Evolutionary conservation across 192 early-diverging fungal species (phyloP), one percentile per base, ranked within the genome.

Genomic region (Gryganskiella cystojenkinii): DNA sequence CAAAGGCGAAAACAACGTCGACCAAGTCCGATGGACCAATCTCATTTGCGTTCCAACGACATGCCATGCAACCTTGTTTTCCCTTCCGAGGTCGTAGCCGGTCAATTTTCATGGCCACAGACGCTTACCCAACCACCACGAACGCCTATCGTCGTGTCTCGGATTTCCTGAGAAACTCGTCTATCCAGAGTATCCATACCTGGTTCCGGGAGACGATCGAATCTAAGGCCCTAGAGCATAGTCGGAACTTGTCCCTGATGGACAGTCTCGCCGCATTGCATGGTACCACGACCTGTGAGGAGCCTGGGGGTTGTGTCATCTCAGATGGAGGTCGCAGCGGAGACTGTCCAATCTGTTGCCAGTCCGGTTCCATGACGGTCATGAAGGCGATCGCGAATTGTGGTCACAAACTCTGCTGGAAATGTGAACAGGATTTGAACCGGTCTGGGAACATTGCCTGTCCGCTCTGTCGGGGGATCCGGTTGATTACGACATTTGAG

Each of bases 311-410:
- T n/a, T n/a, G n/a, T n/a, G n/a, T n/a, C n/a, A n/a, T n/a, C n/a
- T n/a, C n/a, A n/a, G n/a, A n/a, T n/a, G n/a, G n/a, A n/a, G n/a
- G n/a, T n/a, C n/a, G n/a, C n/a, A n/a, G 47, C 22, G 10, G 31
- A 46, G 42, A 44, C 15, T 78, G 73, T 27, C 61, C 73, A 45
- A 68, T 78, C 27, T 78, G 73, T 24, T 78, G 55, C 42, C 43
- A 45, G 17, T 24, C 51, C 2, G 42, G 45, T 15, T 40, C 37
- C 5, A 40, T 13, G 37, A 35, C 55, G 5, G 45, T 59, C 5
- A 67, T 78, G 61, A 78, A 78, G 35, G 3, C 19, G 4, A 67
- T 59, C 17, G 20, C 31, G 11, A n/a, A n/a, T 0, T 78, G 73
- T 40, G 46, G 52, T 0, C 73, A 78, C 20, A 6, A 15, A 10